Evolutionary conservation across 108 stramenopile species (phyloP), one percentile per base, ranked within the genome.

Genomic region (Aurantiochytrium sp.): DNA sequence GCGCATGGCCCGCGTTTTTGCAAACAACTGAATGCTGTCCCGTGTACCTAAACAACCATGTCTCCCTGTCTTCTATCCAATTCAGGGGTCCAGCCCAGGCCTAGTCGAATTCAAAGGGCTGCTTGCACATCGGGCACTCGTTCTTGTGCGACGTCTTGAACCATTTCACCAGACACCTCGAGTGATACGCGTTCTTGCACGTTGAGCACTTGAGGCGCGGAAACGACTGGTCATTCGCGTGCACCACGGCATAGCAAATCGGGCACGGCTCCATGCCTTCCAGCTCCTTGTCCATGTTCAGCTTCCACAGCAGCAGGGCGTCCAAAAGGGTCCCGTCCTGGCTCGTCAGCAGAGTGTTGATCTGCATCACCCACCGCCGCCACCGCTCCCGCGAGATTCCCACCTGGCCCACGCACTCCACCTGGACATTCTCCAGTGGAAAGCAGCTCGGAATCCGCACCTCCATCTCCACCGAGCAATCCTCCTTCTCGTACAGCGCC

Each of bases 221-320:
- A 88, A 97, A 93, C 31, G 94, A 92, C 81, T 96, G 95, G 21
- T 95, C 94, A 90, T 96, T 96, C 37, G 94, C 94, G 85, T 96
- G 95, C 22, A 99, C 91, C 24, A 98, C 96, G 24, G 95, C 94
- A 87, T 98, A 99, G 90, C 98, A 99, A 45, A 99, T 95, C 4
- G 97, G 97, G 89, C 98, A 99, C 21, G 98, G 98, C 88, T 98
- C 98, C n/a, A 98, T 95, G 17, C 98, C 98, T 65, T 97, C 97
- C 85, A 98, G 97, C 90, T 98, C 98, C 89, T 96, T 95, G 88
- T 99, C 97, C 3, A 98, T 94, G 88, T 98, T 98, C 89, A 96
- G 91, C 90, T 97, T 97, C 98, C 98, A 99, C 27, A 97, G 89
- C 55, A 96, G 54, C 24, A 99, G 89, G 15, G 98, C 98, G 86